These are phyloP conservation scores for Golubevia sp. DNA, from an alignment of 1,284 basidiomycete genomes.

Conservation along the genomic window DNA sequence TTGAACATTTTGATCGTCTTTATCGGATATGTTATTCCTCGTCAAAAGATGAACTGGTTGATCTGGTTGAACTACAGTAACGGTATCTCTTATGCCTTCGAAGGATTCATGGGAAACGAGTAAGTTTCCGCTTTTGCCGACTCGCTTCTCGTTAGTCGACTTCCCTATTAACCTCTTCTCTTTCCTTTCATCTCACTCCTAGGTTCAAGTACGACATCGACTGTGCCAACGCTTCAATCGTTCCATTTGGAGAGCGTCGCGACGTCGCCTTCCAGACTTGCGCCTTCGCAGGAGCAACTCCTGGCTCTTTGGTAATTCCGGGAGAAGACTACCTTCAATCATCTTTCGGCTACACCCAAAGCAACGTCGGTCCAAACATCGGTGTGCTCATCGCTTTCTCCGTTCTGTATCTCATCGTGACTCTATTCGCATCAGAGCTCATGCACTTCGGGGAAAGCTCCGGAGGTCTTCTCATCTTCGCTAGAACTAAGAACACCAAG, in stretches of 20 bases:
- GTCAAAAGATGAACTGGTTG: slow-evolving; percentile 37
- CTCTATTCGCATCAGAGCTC: slow-evolving; percentile 7
- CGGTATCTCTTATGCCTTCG: slow-evolving; percentile 33
- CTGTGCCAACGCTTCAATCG: slow-evolving; percentile 1
- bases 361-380: slow-evolving; percentile 1
- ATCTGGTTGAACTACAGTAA: slow-evolving; percentile 36
- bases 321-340: background rate
- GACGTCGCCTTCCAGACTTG: slow-evolving; percentile 34
- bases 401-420: slow-evolving; percentile 3
- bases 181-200: too few species aligned
- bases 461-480: slow-evolving; percentile 19
- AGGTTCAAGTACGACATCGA: slow-evolving; percentile 3
- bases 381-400: slow-evolving; percentile 5
- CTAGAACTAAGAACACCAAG: slow-evolving; percentile 15
- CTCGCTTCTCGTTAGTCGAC: too few species aligned
- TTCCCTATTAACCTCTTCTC: too few species aligned
- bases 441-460: slow-evolving; percentile 12
- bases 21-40: slow-evolving; percentile 49
- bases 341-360: slow-evolving; percentile 3
- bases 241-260: slow-evolving; percentile 17
- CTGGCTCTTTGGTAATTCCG: background rate
- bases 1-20: slow-evolving; percentile 48
- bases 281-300: background rate
- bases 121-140: background rate
- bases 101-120: slow-evolving; percentile 39